Evolutionary conservation across 208 protist species (phyloP).

Genomic region (Trypanosoma caninum): DNA sequence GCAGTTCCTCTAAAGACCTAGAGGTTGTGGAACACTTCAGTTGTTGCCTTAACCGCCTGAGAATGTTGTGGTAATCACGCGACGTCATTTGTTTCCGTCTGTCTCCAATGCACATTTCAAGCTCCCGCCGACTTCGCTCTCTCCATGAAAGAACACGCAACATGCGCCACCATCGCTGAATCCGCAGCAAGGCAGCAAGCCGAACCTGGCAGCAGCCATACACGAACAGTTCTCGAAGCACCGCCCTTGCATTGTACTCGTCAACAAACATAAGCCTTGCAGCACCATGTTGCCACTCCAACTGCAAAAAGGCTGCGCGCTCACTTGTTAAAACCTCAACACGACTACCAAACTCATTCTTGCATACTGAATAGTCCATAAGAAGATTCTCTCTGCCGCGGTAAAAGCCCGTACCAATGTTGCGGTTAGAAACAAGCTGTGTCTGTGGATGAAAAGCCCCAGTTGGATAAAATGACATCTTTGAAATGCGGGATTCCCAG

Average conservation of each 20-base stretch:
- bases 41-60: slow-evolving; percentile 11
- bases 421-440: not conserved
- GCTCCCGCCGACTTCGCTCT: slow-evolving; percentile 2
- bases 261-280: slow-evolving; percentile 16
- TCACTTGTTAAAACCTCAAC: slow-evolving; percentile 9
- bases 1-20: not conserved
- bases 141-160: slow-evolving; percentile 9
- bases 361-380: slow-evolving; percentile 25
- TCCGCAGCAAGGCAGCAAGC: slow-evolving; percentile 36
- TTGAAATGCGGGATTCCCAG: slow-evolving; percentile 17
- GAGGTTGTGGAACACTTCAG: no score
- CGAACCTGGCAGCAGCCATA: slow-evolving; percentile 38
- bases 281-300: slow-evolving; percentile 18
- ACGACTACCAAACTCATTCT: slow-evolving; percentile 26
- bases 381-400: slow-evolving; percentile 14
- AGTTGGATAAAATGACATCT: slow-evolving; percentile 10
- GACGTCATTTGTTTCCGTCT: slow-evolving; percentile 17
- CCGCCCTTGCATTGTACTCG: slow-evolving; percentile 16
- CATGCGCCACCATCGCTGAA: slow-evolving; percentile 80
- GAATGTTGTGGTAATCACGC: slow-evolving; percentile 6
- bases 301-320: slow-evolving; percentile 7
- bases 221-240: slow-evolving; percentile 6
- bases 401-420: slow-evolving; percentile 4
- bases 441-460: slow-evolving; percentile 5
- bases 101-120: not conserved